These are phyloP conservation scores for Gracilaria caudata DNA, from an alignment of 23 red algal genomes.

Conservation along the genomic window DNA sequence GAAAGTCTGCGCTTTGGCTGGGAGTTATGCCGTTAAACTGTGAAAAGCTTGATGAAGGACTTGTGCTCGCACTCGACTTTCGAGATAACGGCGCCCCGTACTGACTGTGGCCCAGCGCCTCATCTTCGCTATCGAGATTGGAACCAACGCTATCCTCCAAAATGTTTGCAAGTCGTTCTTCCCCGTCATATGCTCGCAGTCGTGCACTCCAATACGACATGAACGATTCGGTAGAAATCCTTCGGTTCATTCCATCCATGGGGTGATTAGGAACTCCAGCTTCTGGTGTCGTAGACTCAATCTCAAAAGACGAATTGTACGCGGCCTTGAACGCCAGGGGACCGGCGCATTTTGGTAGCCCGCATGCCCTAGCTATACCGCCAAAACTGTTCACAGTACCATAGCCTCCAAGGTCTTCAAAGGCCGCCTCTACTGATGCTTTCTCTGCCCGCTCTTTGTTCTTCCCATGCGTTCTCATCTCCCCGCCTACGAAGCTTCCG, in stretches of 20 bases:
- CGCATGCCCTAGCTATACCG: slow-evolving; percentile 49
- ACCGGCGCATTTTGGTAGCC: slow-evolving; percentile 63
- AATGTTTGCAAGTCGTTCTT: slow-evolving; percentile 58
- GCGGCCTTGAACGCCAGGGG: slow-evolving; percentile 63
- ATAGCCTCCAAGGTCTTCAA: slow-evolving; percentile 56
- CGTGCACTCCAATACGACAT: slow-evolving; percentile 50
- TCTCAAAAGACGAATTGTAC: slow-evolving; percentile 46
- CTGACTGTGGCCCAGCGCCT: slow-evolving; percentile 26
- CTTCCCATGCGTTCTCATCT: slow-evolving; percentile 58
- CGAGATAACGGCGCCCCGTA: slow-evolving; percentile 44
- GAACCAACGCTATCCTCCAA: slow-evolving; percentile 27
- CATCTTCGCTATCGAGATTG: slow-evolving; percentile 8
- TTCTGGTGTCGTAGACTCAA: slow-evolving; percentile 67
- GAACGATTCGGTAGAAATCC: slow-evolving; percentile 56
- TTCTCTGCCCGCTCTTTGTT: slow-evolving; percentile 39
- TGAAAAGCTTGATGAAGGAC: neutral
- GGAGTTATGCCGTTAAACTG: neutral
- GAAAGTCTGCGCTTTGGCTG: neutral
- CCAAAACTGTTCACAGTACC: slow-evolving; percentile 39
- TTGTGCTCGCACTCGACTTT: neutral
- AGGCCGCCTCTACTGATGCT: slow-evolving; percentile 58
- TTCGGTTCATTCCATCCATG: slow-evolving; percentile 40
- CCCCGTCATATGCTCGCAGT: slow-evolving; percentile 45
- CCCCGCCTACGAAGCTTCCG: neutral
- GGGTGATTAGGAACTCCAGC: slow-evolving; percentile 51